Evolutionary conservation across 1,284 basidiomycete genomes (phyloP).

Genomic region (Schizopora paradoxa): DNA sequence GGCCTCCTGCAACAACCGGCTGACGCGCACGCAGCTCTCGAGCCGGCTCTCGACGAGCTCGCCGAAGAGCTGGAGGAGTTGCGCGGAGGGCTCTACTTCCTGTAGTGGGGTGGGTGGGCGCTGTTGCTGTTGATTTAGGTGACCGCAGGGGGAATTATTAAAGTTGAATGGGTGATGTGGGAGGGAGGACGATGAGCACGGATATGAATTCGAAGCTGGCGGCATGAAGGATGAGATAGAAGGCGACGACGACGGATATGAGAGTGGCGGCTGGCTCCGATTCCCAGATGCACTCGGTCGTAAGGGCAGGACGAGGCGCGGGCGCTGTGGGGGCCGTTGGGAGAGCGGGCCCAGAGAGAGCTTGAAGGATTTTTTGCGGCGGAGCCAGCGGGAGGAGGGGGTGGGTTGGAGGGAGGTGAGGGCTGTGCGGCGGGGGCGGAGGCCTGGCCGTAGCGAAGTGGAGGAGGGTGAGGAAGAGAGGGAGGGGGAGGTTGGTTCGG

Average conservation of each 20-base stretch:
- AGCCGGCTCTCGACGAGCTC: constrained; percentile 66
- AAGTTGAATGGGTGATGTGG: constrained; percentile 27
- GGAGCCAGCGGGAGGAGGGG: constrained; percentile 33
- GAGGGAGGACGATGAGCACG: no score
- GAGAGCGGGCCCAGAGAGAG: constrained; percentile 43
- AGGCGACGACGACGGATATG: constrained; percentile 1
- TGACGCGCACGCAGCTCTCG: constrained; percentile 65
- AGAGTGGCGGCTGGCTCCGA: no score
- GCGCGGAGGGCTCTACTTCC: constrained; percentile 39
- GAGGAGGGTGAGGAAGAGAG: constrained; percentile 20
- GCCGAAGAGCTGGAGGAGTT: constrained; percentile 62
- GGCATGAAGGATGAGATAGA: not conserved
- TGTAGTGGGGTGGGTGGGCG: no score
- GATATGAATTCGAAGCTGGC: no score
- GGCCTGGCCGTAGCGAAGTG: constrained; percentile 16
- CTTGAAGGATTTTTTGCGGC: constrained; percentile 44
- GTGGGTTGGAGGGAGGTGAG: constrained; percentile 24
- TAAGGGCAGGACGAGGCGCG: constrained; percentile 15
- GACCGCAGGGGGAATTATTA: constrained; percentile 17
- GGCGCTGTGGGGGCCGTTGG: constrained; percentile 21
- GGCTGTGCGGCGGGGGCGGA: constrained; percentile 23
- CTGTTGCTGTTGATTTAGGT: constrained; percentile 27
- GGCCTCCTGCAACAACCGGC: constrained; percentile 54
- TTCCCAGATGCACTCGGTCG: no score
- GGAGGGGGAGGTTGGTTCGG: constrained; percentile 24